phyloP scores from a whole-genome alignment of 2,329 filamentous ascomycete genomes.

The Aspergillus clavatus region DNA sequence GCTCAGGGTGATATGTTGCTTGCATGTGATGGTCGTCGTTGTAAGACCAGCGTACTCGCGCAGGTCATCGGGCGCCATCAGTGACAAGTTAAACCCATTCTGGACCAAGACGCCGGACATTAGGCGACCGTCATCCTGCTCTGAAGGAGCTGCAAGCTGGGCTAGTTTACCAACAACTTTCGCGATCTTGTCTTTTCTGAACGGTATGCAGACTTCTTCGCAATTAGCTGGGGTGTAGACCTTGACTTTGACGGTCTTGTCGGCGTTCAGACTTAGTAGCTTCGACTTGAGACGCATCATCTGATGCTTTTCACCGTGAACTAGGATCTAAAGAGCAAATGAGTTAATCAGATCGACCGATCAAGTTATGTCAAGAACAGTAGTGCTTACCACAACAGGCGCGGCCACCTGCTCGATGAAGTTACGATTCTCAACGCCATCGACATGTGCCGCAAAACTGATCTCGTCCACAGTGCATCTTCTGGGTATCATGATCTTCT shows the following conservation, averaged over 20 bases:
- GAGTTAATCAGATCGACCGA: neutral
- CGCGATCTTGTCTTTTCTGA: conserved; percentile 89
- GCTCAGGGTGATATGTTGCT: conserved; percentile 80
- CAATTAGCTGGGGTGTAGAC: conserved; percentile 93
- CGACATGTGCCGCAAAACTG: conserved; percentile 94
- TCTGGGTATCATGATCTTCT: conserved; percentile 85
- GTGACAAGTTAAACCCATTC: conserved; percentile 92
- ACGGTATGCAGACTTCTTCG: conserved; percentile 90
- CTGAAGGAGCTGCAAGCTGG: conserved; percentile 64
- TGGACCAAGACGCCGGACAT: conserved; percentile 91
- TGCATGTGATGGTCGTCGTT: conserved; percentile 89
- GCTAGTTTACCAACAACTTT: conserved; percentile 95
- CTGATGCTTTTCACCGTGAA: conserved; percentile 95
- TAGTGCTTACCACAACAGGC: conserved; percentile 75
- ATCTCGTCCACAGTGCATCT: conserved; percentile 91
- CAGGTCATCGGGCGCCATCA: conserved; percentile 95
- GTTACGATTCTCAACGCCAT: conserved; percentile 89
- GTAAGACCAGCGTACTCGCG: conserved; percentile 95
- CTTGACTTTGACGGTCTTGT: conserved; percentile 76
- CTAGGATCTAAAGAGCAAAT: conserved; percentile 63
- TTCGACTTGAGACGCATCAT: conserved; percentile 98
- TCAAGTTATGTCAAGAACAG: neutral
- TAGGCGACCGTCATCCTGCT: conserved; percentile 51
- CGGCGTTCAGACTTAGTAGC: conserved; percentile 82
- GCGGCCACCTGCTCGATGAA: conserved; percentile 94